Base-by-base conservation (phyloP, 2,329 filamentous ascomycete species). In the Microascus cirrosus region DNA sequence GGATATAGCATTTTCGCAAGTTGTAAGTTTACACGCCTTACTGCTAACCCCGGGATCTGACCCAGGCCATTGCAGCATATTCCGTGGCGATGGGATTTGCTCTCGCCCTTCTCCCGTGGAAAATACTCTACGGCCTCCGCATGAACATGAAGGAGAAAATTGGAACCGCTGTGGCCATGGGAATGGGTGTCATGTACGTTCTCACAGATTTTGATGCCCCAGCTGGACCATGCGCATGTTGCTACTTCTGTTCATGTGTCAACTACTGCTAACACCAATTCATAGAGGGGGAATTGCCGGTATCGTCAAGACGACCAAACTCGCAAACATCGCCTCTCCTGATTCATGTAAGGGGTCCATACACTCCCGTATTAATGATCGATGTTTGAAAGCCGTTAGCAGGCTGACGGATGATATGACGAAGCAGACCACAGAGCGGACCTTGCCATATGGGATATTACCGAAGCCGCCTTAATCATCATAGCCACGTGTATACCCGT, bases 151-250 rank as follows among this genome's bases (percentile, higher is more conserved):
- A 69, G 59, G 73, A 75, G 54, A 74, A 74, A 57, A 60, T 73
- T 15, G 72, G 73, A 3, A 71, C 73, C 0, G 62, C 69, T 11
- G 61, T 72, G 1, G 73, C 73, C 10, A 75, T 76, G 74, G 73
- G 71, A 61, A 70, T 75, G 64, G 73, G 73, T 1, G 58, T 75
- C 2, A 71, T 75, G 71, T 73, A 62, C 61, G 68, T 58, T 8
- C 13, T 12, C 20, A 2, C n/a, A n/a, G n/a, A n/a, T n/a, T n/a
- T n/a, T n/a, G n/a, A n/a, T n/a, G n/a, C n/a, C n/a, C n/a, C n/a
- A n/a, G n/a, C n/a, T n/a, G n/a, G n/a, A n/a, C n/a, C n/a, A n/a
- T n/a, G n/a, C n/a, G n/a, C n/a, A n/a, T n/a, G n/a, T n/a, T n/a
- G n/a, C n/a, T n/a, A n/a, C n/a, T n/a, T n/a, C n/a, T 24, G 13